Evolutionary conservation across 352 stramenopile genomes (phyloP).

Genomic region (Phytopythium delawarense): DNA sequence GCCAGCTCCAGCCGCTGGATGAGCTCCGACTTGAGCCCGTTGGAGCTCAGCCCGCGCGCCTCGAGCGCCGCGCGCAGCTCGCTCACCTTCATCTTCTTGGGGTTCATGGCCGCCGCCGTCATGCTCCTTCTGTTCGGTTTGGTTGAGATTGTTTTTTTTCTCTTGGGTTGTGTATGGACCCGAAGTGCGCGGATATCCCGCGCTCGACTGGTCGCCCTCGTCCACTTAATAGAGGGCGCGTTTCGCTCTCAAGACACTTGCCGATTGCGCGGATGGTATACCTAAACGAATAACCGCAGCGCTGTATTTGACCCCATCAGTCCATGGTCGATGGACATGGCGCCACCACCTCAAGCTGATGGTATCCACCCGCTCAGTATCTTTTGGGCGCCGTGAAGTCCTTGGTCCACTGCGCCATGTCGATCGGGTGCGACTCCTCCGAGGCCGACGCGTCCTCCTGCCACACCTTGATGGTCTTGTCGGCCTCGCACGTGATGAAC

Average conservation of each 20-base stretch:
- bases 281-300: background rate
- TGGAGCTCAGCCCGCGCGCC: constrained; percentile 74
- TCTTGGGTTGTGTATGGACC: background rate
- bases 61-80: constrained; percentile 83
- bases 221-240: background rate
- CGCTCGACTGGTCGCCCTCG: constrained; percentile 3
- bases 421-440: constrained; percentile 96
- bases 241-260: too few species aligned
- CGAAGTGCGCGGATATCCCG: background rate
- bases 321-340: too few species aligned
- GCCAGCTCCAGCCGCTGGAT: constrained; percentile 87
- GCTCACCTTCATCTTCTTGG: constrained; percentile 91
- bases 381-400: constrained; percentile 81
- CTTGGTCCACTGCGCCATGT: constrained; percentile 98
- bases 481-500: constrained; percentile 97
- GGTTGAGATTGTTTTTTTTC: background rate
- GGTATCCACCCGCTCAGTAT: constrained; percentile 34
- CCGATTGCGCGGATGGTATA: background rate
- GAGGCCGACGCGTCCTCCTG: constrained; percentile 94
- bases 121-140: constrained; percentile 15
- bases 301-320: background rate
- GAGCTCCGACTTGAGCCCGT: constrained; percentile 86
- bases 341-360: background rate
- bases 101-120: constrained; percentile 63
- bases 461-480: constrained; percentile 99